Percentiles rank a stretch among this genome's conserved stretches.
These are phyloP conservation scores for Pestalotiopsis sp. DNA, from an alignment of 2,329 filamentous ascomycete genomes.

Conservation along the genomic window DNA sequence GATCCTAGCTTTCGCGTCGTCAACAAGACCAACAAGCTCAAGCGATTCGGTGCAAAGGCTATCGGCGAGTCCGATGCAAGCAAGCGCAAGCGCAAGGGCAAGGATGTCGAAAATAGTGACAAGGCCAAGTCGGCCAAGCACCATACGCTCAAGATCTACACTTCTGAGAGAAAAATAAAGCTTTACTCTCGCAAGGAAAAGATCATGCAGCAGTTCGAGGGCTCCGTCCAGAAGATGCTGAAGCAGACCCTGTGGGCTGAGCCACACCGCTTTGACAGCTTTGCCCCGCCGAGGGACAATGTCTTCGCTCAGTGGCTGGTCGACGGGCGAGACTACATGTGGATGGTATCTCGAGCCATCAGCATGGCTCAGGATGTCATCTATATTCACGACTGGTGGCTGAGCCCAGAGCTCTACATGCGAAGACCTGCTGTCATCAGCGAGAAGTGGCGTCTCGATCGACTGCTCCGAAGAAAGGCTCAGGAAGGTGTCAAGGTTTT, in stretches of 20 bases:
- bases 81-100: slow-evolving; percentile 49
- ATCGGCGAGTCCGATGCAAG: slow-evolving; percentile 46
- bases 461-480: slow-evolving; percentile 90
- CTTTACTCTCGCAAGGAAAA: slow-evolving; percentile 89
- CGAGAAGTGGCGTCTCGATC: slow-evolving; percentile 95
- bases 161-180: slow-evolving; percentile 90
- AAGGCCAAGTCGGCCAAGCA: slow-evolving; percentile 53
- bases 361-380: slow-evolving; percentile 97
- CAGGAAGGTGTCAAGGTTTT: slow-evolving; percentile 96
- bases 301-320: slow-evolving; percentile 97
- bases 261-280: slow-evolving; percentile 87
- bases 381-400: slow-evolving; percentile 99
- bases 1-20: slow-evolving; percentile 85
- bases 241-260: slow-evolving; percentile 81
- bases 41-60: slow-evolving; percentile 57
- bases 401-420: slow-evolving; percentile 95
- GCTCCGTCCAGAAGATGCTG: slow-evolving; percentile 87
- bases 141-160: slow-evolving; percentile 85
- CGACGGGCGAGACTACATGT: slow-evolving; percentile 98
- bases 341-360: slow-evolving; percentile 96
- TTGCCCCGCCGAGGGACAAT: slow-evolving; percentile 82
- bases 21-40: slow-evolving; percentile 66
- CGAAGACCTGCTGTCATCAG: slow-evolving; percentile 91
- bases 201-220: slow-evolving; percentile 88
- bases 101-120: slow-evolving; percentile 32